These are phyloP conservation scores for Acanthamoeba royreba DNA, from an alignment of 208 protist genomes.

Conservation along the genomic window DNA sequence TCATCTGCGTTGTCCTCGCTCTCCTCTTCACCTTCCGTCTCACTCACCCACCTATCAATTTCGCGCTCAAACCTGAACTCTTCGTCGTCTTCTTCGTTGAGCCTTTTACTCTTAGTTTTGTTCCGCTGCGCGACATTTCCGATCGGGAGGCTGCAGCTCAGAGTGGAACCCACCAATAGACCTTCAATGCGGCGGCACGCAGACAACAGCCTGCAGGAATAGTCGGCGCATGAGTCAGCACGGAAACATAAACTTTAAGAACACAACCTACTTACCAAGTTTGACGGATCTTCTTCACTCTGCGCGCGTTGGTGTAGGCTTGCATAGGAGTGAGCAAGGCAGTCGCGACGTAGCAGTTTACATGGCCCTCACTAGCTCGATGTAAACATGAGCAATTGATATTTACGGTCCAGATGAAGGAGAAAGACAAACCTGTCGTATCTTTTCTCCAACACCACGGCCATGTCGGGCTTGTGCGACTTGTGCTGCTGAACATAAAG, in stretches of 20 bases:
- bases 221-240: not conserved
- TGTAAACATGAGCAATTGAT: not conserved
- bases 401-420: not conserved
- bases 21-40: not conserved
- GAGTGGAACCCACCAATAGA: not conserved
- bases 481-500: not conserved
- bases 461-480: not conserved
- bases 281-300: slow-evolving; percentile 26
- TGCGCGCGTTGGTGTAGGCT: not conserved
- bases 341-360: not conserved
- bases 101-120: not conserved
- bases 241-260: not conserved
- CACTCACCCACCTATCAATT: slow-evolving; percentile 17
- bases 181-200: not conserved
- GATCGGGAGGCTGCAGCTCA: not conserved
- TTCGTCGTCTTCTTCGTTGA: not conserved
- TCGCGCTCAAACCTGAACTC: not conserved
- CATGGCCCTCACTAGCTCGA: not conserved
- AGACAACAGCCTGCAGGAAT: not conserved
- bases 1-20: not conserved
- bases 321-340: not conserved
- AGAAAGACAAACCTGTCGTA: not conserved
- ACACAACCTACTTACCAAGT: not conserved
- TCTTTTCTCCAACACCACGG: not conserved
- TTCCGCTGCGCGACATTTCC: not conserved